Conservation (phyloP, 169 alveolate genomes). For the Cryptosporidium felis region DNA sequence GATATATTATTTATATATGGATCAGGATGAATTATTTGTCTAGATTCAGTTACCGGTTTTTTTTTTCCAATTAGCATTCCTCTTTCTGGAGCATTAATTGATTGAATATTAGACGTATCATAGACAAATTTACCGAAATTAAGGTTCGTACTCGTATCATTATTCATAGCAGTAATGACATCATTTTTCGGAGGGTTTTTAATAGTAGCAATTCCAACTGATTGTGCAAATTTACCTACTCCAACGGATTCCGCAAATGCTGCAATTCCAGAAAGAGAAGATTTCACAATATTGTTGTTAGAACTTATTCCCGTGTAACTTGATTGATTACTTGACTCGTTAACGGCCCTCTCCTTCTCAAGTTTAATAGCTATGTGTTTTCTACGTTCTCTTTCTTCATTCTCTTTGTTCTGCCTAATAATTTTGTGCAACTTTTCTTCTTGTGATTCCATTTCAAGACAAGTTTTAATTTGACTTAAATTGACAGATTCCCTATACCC, state of each 20-base stretch:
- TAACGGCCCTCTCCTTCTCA: conserved; percentile 81
- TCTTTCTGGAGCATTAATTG: conserved; percentile 75
- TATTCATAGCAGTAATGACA: not conserved
- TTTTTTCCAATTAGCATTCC: conserved; percentile 77
- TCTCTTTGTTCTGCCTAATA: conserved; percentile 78
- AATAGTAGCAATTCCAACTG: conserved; percentile 23
- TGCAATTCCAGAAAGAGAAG: conserved; percentile 69
- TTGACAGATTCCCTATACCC: conserved; percentile 88
- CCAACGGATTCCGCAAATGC: conserved; percentile 69
- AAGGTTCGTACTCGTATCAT: not conserved
- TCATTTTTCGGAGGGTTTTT: not conserved
- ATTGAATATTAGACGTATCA: not conserved
- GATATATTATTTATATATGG: conserved; percentile 16
- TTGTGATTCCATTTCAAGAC: conserved; percentile 90
- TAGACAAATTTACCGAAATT: not conserved
- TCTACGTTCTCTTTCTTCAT: conserved; percentile 89
- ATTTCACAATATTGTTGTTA: conserved; percentile 52
- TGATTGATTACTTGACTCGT: conserved; percentile 70
- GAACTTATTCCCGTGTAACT: conserved; percentile 23
- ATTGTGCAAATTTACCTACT: conserved; percentile 39
- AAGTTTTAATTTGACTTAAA: conserved; percentile 85
- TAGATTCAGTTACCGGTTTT: conserved; percentile 67
- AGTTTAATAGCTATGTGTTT: conserved; percentile 86
- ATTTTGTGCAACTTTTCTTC: conserved; percentile 84
- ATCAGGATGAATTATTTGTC: conserved; percentile 13